A percentile compares a stretch with the other conserved stretches of the same genome.
Evolutionary conservation across 139 green algal species (phyloP).

Genomic region (Chlorella sp.): DNA sequence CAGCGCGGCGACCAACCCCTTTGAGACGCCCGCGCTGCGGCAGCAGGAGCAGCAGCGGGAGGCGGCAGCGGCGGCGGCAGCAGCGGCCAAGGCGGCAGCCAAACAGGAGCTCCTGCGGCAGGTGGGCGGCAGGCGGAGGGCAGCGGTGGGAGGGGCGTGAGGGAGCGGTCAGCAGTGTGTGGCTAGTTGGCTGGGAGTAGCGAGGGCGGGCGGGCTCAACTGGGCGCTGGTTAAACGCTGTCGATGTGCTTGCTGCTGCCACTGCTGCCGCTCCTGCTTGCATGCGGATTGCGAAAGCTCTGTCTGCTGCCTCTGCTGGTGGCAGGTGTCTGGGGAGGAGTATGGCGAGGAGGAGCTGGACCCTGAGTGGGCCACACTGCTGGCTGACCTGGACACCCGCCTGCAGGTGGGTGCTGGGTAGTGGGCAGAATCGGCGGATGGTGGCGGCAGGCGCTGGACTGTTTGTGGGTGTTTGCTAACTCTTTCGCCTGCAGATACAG

Average conservation of each 20-base stretch:
- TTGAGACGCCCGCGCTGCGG: slow-evolving; percentile 30
- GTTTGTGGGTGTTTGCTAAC: too few species aligned
- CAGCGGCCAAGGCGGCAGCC: slow-evolving; percentile 6
- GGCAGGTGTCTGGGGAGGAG: slow-evolving; percentile 6
- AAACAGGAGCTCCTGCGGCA: slow-evolving; percentile 40
- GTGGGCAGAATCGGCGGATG: too few species aligned
- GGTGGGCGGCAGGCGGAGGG: too few species aligned
- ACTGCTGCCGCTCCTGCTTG: neutral
- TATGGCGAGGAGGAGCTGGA: slow-evolving; percentile 34
- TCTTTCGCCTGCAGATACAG: too few species aligned
- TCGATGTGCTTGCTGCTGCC: neutral
- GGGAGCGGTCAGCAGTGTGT: too few species aligned
- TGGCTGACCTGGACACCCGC: slow-evolving; percentile 16
- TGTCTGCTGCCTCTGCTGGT: too few species aligned
- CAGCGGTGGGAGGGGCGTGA: too few species aligned
- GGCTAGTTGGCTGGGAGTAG: neutral
- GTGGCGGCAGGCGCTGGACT: too few species aligned
- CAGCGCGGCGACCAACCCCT: slow-evolving; percentile 28
- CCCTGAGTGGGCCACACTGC: slow-evolving; percentile 22
- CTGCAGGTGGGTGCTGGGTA: slow-evolving; percentile 13
- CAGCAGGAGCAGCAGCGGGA: slow-evolving; percentile 14
- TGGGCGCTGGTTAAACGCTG: too few species aligned
- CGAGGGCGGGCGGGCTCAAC: too few species aligned
- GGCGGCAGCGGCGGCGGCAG: neutral
- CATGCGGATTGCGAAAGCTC: neutral